A percentile compares a stretch with the other conserved stretches of the same genome.
phyloP scores from a whole-genome alignment of 2,329 filamentous ascomycete genomes.

The Neonectria coccinea region DNA sequence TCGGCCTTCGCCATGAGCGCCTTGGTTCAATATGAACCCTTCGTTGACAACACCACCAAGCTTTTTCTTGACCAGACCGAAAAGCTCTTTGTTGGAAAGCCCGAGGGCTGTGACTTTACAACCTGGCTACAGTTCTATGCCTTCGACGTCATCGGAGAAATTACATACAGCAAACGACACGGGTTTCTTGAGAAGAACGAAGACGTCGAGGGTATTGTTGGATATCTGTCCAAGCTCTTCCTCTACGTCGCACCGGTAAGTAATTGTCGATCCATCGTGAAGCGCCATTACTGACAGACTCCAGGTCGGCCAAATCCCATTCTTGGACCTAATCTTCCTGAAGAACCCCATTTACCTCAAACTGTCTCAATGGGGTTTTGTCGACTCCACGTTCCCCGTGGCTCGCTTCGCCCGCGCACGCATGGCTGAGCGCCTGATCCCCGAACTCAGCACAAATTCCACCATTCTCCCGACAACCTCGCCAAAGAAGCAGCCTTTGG shows the following conservation, averaged over 20 bases:
- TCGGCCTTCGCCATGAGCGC: slow-evolving; percentile 82
- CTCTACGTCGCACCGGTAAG: slow-evolving; percentile 76
- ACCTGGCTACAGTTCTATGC: slow-evolving; percentile 84
- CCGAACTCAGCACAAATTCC: slow-evolving; percentile 53
- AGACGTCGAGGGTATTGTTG: slow-evolving; percentile 80
- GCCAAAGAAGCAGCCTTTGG: slow-evolving; percentile 52
- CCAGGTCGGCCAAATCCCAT: slow-evolving; percentile 79
- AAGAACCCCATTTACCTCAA: slow-evolving; percentile 82
- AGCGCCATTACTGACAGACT: neutral
- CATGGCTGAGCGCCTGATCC: slow-evolving; percentile 71
- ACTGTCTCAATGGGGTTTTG: slow-evolving; percentile 73
- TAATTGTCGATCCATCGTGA: accelerated
- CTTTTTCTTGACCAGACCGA: slow-evolving; percentile 75
- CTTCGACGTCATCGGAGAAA: slow-evolving; percentile 83
- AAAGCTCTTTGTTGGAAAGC: slow-evolving; percentile 61
- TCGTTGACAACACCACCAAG: slow-evolving; percentile 80
- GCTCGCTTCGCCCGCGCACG: slow-evolving; percentile 77
- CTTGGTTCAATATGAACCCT: slow-evolving; percentile 82
- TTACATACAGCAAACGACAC: slow-evolving; percentile 80
- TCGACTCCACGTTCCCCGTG: slow-evolving; percentile 77
- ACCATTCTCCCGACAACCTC: slow-evolving; percentile 49
- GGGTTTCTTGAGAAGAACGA: slow-evolving; percentile 81
- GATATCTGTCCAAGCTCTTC: slow-evolving; percentile 72
- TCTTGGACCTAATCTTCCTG: slow-evolving; percentile 75
- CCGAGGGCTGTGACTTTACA: slow-evolving; percentile 66